A percentile compares a stretch with the other conserved stretches of the same genome.
Evolutionary conservation across 2,329 filamentous ascomycete genomes (phyloP).

Genomic region (Leptographium wingfieldii): DNA sequence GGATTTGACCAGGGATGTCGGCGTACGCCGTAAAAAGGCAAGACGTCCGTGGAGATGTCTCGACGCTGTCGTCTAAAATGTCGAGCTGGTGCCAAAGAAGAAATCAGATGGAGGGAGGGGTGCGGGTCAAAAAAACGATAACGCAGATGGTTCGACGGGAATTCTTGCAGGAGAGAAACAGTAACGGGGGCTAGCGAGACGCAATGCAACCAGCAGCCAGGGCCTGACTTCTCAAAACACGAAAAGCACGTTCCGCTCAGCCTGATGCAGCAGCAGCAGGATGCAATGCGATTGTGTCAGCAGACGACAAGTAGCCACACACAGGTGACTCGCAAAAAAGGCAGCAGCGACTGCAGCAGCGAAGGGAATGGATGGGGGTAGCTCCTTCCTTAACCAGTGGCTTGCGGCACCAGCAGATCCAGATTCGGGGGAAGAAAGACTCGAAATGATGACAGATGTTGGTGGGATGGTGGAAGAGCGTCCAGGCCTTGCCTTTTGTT

Average conservation of each 20-base stretch:
- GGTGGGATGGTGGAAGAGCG: conserved; percentile 12
- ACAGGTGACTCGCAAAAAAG: background rate
- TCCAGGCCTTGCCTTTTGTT: background rate
- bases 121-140: background rate
- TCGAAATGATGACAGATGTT: conserved; percentile 9
- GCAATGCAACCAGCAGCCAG: background rate
- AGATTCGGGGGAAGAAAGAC: background rate
- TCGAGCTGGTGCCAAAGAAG: background rate
- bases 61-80: background rate
- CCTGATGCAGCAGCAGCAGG: background rate
- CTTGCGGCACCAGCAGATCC: background rate
- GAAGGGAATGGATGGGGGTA: background rate
- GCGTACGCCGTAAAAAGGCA: background rate
- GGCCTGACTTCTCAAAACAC: background rate
- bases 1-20: background rate
- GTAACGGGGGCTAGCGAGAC: background rate
- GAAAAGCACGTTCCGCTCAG: background rate
- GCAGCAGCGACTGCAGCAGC: background rate
- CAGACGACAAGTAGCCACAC: background rate
- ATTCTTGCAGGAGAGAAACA: background rate
- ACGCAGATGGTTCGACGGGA: background rate
- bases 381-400: background rate
- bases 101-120: background rate
- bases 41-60: background rate
- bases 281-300: background rate